These are phyloP conservation scores for Bacterosira constricta DNA, from an alignment of 108 stramenopile genomes.

Conservation along the genomic window DNA sequence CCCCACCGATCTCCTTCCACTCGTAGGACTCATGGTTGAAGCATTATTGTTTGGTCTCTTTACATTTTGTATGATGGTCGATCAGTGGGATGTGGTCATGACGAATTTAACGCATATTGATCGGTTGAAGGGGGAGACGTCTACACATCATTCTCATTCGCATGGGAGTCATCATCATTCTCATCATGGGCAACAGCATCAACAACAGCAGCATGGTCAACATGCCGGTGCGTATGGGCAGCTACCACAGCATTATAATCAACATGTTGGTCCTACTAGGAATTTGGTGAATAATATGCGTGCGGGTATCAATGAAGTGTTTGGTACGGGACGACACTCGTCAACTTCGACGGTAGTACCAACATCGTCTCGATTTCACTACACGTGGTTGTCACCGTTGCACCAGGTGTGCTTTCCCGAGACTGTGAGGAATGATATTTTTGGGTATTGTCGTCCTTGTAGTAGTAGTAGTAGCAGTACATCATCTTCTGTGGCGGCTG, in stretches of 20 bases:
- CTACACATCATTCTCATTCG: background rate
- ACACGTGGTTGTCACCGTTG: conserved; percentile 85
- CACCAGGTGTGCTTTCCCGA: conserved; percentile 78
- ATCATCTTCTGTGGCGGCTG: background rate
- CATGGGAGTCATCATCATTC: conserved; percentile 20
- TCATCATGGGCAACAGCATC: background rate
- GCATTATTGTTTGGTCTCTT: conserved; percentile 96
- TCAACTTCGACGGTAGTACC: background rate
- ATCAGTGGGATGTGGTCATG: conserved; percentile 92
- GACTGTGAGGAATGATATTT: conserved; percentile 70
- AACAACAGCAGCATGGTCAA: conserved; percentile 30
- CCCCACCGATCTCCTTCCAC: conserved; percentile 66
- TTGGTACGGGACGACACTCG: conserved; percentile 49
- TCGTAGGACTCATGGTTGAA: conserved; percentile 76
- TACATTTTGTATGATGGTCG: conserved; percentile 97
- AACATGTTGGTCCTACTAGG: background rate
- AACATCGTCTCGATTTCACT: conserved; percentile 55
- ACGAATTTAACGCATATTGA: conserved; percentile 97
- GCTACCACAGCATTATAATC: background rate
- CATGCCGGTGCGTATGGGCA: conserved; percentile 1
- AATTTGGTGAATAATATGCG: conserved; percentile 1
- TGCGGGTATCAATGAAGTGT: conserved; percentile 78
- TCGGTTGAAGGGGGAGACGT: conserved; percentile 84
- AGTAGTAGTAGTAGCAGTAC: conserved; percentile 32
- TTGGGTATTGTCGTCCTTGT: conserved; percentile 85